Base-by-base conservation (phyloP, 2,329 filamentous ascomycete genomes). In the Trichoderma polysporum region DNA sequence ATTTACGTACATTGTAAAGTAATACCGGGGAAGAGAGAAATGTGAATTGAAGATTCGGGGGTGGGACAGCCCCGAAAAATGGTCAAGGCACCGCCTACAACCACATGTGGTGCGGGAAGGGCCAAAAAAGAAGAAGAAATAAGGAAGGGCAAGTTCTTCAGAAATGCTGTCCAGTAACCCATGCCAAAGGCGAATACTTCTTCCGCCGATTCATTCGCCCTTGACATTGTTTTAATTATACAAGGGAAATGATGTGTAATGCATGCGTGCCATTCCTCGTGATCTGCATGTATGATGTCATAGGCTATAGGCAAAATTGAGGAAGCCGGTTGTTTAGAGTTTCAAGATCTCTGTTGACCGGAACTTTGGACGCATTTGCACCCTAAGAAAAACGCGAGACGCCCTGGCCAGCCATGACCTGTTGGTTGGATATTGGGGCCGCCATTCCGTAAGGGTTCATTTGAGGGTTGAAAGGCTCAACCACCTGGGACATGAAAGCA, bases 391-490 rank as follows among this genome's bases (percentile, higher is more conserved):
- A 87, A 68, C 86, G 85, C 71, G 85, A 82, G 9, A 84, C 80
- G 65, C 81, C 81, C 73, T 86, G 85, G 39, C 84, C 84, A 50
- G 84, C 82, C 79, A 87, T 85, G 63, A 87, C 84, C 33, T 82
- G 80, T 71, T 87, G 84, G 68, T 80, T 81, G 4, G 80, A 73
- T 68, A 87, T 84, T 0, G 82, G 79, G 4, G 80, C 82, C 8
- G 79, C 82, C 85, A 88, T 87, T 50, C 83, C 84, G 70, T 88
- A 88, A 0, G 85, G 85, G 69, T 87, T 87, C 76, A 88, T 85
- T 71, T 86, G 84, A 0, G 81, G 77, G 66, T 84, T 84, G 70
- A 81, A 86, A 0, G 84, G 80, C 68, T 87, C 84, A 72, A 86
- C 84, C 15, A 82, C 79, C 70, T 85, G 84, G 53, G 85, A 83